Evolutionary conservation across 2,329 filamentous ascomycete genomes (phyloP), one percentile per base, ranked within the genome.

Genomic region (Ophiocordyceps sinensis): DNA sequence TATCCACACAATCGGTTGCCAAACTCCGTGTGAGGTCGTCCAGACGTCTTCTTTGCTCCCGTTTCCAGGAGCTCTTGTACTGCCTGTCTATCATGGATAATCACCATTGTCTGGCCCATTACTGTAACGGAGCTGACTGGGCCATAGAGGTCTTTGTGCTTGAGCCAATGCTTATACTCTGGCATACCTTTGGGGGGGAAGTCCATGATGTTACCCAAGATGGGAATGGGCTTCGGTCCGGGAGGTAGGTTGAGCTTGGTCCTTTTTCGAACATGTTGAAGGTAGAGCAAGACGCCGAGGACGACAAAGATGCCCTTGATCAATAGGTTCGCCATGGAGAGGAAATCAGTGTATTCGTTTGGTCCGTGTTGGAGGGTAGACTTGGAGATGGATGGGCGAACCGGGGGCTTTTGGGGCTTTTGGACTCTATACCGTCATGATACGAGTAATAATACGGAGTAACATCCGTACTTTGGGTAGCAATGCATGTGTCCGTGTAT

Each of bases 41-140:
- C 59, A 1, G 64, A 63, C 37, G 61, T 53, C 28, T 56, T 59
- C 3, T 44, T 48, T 0, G 61, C 54, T 11, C 55, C 49, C 43
- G 57, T 58, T 15, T 61, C 58, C 35, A 69, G 41, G 0, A 69
- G 46, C 17, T 67, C 60, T 6, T 55, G 44, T 0, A 61, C 61
- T 0, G 61, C 43, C 1, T 53, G 43, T 3, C 47, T 38, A 32
- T 63, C 62, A 41, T 66, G 62, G 11, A 69, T 45, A 14, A 70
- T 51, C 9, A 69, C 48, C 5, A 66, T 50, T 0, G 62, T 63
- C 37, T 62, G 54, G 0, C 65, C 64, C 19, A 66, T 43, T 2
- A 62, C 53, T 0, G 55, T 64, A n/a, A 66, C 39, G 11, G 61
- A 56, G 30, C 52, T 55, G 1, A 55, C 46, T 2, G 53, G 67